A percentile compares a stretch with the other conserved stretches of the same genome.
These are phyloP conservation scores for Pulveroboletus sp. DNA, from an alignment of 1,284 basidiomycete genomes.

Conservation along the genomic window DNA sequence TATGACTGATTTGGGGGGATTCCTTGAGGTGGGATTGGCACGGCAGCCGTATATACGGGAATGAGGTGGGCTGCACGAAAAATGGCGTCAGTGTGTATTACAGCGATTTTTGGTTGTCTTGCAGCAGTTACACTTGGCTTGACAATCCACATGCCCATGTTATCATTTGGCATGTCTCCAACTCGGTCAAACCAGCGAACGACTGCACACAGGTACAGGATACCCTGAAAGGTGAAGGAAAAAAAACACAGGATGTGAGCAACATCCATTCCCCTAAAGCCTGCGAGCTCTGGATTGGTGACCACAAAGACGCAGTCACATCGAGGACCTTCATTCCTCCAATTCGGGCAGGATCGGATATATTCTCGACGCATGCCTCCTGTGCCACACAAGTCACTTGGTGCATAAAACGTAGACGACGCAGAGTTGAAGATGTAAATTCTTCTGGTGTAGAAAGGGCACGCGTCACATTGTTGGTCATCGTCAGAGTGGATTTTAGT, in stretches of 20 bases:
- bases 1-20: not conserved
- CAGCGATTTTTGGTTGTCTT: not conserved
- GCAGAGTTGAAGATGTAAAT: not conserved
- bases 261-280: not conserved
- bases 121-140: not conserved
- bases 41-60: not conserved
- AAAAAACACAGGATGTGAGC: not conserved
- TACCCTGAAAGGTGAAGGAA: not conserved
- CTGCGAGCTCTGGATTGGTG: not conserved
- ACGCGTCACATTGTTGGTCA: not conserved
- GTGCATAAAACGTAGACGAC: too few relatives aligned
- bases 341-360: not conserved
- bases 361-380: not conserved
- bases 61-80: not conserved
- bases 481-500: not conserved
- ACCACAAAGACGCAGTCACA: not conserved
- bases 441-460: not conserved
- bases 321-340: not conserved
- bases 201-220: not conserved
- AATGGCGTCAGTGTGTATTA: not conserved
- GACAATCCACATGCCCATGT: not conserved
- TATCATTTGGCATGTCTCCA: not conserved
- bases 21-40: not conserved
- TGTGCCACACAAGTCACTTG: too few relatives aligned
- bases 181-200: not conserved